These are phyloP conservation scores for Pachysandra terminalis DNA, from an alignment of 164 flowering plant genomes.

Conservation along the genomic window DNA sequence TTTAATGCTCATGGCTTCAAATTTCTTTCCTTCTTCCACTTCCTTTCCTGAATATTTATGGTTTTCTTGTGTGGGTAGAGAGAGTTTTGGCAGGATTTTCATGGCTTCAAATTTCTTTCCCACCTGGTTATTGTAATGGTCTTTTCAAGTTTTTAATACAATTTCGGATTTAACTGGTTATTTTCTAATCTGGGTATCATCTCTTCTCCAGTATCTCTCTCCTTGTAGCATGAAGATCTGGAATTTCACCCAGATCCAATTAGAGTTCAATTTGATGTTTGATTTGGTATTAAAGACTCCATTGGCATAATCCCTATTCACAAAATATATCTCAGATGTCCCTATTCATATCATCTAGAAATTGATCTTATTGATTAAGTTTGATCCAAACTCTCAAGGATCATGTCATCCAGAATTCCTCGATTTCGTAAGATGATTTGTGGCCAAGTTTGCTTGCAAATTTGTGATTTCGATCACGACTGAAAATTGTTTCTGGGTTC, in stretches of 20 bases:
- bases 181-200: no score
- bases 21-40: neutral
- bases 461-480: neutral
- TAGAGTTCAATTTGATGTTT: no score
- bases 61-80: neutral
- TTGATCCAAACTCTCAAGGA: neutral
- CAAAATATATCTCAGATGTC: no score
- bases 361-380: neutral
- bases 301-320: no score
- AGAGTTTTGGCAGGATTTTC: neutral
- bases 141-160: no score
- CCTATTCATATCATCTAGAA: neutral
- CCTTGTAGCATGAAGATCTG: neutral
- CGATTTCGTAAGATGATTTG: neutral
- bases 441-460: neutral
- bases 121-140: neutral
- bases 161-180: neutral
- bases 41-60: no score
- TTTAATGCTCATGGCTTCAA: no score
- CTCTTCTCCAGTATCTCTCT: no score
- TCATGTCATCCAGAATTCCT: neutral
- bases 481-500: neutral
- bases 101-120: neutral
- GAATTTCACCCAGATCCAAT: neutral
- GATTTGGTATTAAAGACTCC: no score